Conservation (phyloP, 163 green algal species). For the Coccomyxa subellipsoidea region DNA sequence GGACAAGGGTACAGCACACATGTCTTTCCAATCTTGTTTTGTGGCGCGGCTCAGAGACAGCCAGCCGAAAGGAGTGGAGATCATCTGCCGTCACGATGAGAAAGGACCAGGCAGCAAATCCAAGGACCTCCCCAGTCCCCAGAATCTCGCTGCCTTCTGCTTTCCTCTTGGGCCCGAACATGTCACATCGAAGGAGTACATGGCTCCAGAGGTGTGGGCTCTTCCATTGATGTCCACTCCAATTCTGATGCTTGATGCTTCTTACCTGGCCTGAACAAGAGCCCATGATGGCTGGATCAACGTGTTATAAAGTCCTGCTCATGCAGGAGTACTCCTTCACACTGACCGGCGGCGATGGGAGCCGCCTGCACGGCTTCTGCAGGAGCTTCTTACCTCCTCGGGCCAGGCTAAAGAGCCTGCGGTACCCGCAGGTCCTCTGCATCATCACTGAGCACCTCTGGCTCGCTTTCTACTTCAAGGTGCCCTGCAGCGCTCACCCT, state of each 20-base stretch:
- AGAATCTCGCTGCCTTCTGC: constrained; percentile 52
- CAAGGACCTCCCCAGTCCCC: background rate
- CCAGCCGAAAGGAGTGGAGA: background rate
- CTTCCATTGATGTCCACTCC: background rate
- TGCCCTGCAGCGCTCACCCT: background rate
- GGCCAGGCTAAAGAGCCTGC: constrained; percentile 24
- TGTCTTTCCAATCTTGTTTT: background rate
- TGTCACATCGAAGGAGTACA: constrained; percentile 53
- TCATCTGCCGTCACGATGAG: constrained; percentile 8
- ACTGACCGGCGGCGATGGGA: constrained; percentile 52
- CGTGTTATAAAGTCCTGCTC: background rate
- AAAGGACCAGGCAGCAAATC: background rate
- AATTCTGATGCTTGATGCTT: background rate
- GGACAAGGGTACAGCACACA: background rate
- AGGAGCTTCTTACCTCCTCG: constrained; percentile 48
- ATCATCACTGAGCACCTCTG: constrained; percentile 61
- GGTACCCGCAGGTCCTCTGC: constrained; percentile 68
- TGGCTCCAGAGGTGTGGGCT: constrained; percentile 44
- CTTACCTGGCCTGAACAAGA: no score
- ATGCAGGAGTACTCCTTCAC: constrained; percentile 64
- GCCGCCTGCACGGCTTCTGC: constrained; percentile 63
- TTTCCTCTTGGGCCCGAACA: constrained; percentile 54
- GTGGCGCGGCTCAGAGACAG: background rate
- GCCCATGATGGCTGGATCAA: background rate
- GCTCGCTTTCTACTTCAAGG: constrained; percentile 67